Percentiles rank a stretch among this genome's conserved stretches.
Conservation (phyloP, 495 filamentous ascomycete genomes). For the Aspergillus biplanus region DNA sequence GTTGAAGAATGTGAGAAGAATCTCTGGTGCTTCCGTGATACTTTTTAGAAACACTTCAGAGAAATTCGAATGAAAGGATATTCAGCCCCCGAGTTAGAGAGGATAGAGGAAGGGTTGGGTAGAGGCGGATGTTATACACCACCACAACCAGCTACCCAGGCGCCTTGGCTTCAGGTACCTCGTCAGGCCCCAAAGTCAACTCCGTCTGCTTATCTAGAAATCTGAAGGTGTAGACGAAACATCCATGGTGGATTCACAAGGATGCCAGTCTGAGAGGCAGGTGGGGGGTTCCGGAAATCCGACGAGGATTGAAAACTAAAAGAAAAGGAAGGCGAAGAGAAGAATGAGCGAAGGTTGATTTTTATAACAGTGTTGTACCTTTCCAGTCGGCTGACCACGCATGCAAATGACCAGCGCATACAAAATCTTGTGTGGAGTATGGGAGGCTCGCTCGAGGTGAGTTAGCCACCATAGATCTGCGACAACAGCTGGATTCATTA, state of each 20-base stretch:
- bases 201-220: conserved; percentile 22
- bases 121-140: conserved; percentile 16
- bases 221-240: conserved; percentile 10
- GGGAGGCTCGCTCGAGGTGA: conserved; percentile 22
- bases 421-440: conserved; percentile 22
- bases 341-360: conserved; percentile 14
- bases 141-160: conserved; percentile 19
- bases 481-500: conserved; percentile 26
- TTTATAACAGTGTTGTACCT: conserved; percentile 19
- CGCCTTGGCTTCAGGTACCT: conserved; percentile 26
- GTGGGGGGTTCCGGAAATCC: neutral
- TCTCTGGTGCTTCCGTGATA: neutral
- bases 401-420: conserved; percentile 34
- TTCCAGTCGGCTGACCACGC: conserved; percentile 28
- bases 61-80: conserved; percentile 6
- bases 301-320: conserved; percentile 11
- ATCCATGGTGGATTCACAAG: conserved; percentile 19
- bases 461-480: conserved; percentile 25
- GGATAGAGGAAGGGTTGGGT: conserved; percentile 11
- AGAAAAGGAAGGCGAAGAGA: conserved; percentile 6
- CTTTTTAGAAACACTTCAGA: conserved; percentile 7
- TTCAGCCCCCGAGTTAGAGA: conserved; percentile 6
- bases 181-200: conserved; percentile 24
- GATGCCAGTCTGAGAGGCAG: conserved; percentile 4
- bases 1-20: conserved; percentile 1